Evolutionary conservation across 305 asterid species (phyloP).

Genomic region (Withania somnifera): DNA sequence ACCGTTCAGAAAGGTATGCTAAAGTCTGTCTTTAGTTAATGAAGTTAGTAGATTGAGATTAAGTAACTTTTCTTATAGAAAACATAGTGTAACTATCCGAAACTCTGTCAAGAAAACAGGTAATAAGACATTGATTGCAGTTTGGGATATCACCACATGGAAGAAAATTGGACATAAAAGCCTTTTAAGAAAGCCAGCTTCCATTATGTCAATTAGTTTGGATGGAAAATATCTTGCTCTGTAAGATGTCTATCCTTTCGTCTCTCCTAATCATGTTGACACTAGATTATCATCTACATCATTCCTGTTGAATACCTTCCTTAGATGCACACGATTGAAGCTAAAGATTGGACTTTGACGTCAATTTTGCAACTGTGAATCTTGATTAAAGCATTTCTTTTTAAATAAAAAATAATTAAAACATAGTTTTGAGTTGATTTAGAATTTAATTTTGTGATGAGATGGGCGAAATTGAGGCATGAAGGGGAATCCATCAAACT

Average conservation of each 20-base stretch:
- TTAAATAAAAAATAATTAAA: no score
- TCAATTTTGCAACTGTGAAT: neutral
- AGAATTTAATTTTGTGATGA: neutral
- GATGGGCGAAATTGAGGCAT: neutral
- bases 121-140: slow-evolving; percentile 58
- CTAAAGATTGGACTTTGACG: neutral
- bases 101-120: slow-evolving; percentile 32
- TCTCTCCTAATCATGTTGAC: neutral
- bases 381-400: neutral
- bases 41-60: neutral
- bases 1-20: slow-evolving; percentile 57
- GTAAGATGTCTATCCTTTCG: slow-evolving; percentile 35
- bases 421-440: neutral
- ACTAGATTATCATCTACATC: neutral
- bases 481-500: neutral
- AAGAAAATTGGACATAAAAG: slow-evolving; percentile 76
- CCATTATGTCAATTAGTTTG: slow-evolving; percentile 70
- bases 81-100: slow-evolving; percentile 10
- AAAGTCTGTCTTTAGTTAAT: neutral
- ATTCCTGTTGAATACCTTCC: neutral
- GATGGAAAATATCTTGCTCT: slow-evolving; percentile 91
- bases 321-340: neutral
- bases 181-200: slow-evolving; percentile 58
- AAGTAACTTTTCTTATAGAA: slow-evolving; percentile 2
- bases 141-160: slow-evolving; percentile 88